These are phyloP conservation scores for Nemania sp. DNA, from an alignment of 2,329 filamentous ascomycete genomes.

Conservation along the genomic window DNA sequence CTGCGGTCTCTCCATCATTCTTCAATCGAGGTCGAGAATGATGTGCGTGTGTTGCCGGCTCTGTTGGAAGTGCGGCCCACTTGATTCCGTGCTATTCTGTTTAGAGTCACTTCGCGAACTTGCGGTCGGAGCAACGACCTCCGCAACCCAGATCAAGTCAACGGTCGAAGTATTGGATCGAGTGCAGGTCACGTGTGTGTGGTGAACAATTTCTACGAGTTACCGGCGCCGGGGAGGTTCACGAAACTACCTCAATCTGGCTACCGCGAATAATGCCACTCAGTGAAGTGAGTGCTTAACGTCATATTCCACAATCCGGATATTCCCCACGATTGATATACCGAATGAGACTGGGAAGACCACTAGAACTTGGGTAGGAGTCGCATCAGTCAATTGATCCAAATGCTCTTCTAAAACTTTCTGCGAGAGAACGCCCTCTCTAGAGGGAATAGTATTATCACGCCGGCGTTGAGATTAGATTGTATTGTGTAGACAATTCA, in stretches of 20 bases:
- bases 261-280: background rate
- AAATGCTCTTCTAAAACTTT: too few species aligned
- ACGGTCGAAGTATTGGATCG: background rate
- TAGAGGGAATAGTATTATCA: too few species aligned
- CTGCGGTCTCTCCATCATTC: background rate
- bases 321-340: too few species aligned
- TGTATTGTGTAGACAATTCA: too few species aligned
- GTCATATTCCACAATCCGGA: too few species aligned
- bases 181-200: too few species aligned
- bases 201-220: background rate
- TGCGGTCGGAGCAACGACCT: slow-evolving; percentile 23
- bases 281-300: too few species aligned
- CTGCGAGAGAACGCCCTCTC: too few species aligned
- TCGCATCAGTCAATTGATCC: too few species aligned
- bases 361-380: too few species aligned
- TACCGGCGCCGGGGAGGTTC: background rate
- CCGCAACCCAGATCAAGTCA: slow-evolving; percentile 6
- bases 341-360: too few species aligned
- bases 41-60: background rate
- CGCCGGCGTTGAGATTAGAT: too few species aligned
- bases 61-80: slow-evolving; percentile 14
- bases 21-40: slow-evolving; percentile 3
- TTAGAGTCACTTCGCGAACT: slow-evolving; percentile 19
- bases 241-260: background rate
- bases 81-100: slow-evolving; percentile 15